Conservation (phyloP, 768 basidiomycete genomes). For the Tephrocybe sp. region DNA sequence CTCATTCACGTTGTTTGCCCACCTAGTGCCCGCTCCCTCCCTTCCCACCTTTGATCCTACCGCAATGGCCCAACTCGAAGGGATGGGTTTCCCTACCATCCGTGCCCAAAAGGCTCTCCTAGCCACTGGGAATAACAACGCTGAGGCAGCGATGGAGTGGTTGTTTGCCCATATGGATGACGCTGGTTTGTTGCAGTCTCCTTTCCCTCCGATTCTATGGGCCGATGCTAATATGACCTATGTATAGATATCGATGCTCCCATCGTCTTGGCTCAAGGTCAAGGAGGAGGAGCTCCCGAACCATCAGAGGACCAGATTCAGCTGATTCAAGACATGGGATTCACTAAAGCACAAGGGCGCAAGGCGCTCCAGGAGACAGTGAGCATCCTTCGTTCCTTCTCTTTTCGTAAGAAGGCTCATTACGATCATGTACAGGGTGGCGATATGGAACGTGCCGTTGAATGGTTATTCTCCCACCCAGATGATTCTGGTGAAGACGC, state of each 20-base stretch:
- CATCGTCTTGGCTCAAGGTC: constrained; percentile 32
- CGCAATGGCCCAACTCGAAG: constrained; percentile 74
- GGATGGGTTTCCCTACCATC: constrained; percentile 87
- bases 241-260: constrained; percentile 82
- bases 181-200: constrained; percentile 41
- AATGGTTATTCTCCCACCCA: constrained; percentile 95
- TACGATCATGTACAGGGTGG: constrained; percentile 46
- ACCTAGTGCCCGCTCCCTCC: constrained; percentile 23
- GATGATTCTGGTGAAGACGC: constrained; percentile 74
- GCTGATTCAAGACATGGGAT: constrained; percentile 90
- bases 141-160: constrained; percentile 94
- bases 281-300: constrained; percentile 36
- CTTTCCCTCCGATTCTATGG: neutral
- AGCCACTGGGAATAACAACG: constrained; percentile 75
- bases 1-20: neutral
- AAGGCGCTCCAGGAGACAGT: constrained; percentile 90
- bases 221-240: neutral
- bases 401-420: neutral
- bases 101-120: constrained; percentile 89
- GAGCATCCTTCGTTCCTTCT: constrained; percentile 26
- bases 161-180: constrained; percentile 95
- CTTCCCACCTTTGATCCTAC: constrained; percentile 69
- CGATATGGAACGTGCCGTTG: constrained; percentile 82
- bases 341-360: constrained; percentile 73
- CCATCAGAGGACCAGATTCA: constrained; percentile 68